Conservation (phyloP, 108 stramenopile genomes). For the Skeletonema potamos region DNA sequence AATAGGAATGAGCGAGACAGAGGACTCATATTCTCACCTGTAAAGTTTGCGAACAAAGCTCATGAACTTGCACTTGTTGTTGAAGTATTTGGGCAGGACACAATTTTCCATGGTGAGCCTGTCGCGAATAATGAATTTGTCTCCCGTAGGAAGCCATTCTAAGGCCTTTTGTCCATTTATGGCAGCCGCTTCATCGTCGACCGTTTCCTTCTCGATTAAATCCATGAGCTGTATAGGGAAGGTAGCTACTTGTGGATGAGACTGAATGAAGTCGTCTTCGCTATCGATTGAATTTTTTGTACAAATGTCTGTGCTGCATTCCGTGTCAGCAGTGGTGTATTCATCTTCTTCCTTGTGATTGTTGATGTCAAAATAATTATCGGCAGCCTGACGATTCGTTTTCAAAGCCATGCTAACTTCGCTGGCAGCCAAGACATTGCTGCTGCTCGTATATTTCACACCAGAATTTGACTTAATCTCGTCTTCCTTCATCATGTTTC, state of each 20-base stretch:
- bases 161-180: slow-evolving; percentile 10
- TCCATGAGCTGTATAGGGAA: slow-evolving; percentile 35
- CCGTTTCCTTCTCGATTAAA: slow-evolving; percentile 16
- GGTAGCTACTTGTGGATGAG: slow-evolving; percentile 5
- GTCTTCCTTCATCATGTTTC: too few species aligned
- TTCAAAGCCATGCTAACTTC: too few species aligned
- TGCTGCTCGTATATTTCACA: too few species aligned
- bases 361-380: too few species aligned
- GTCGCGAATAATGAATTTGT: slow-evolving; percentile 21
- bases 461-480: too few species aligned
- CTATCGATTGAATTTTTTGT: too few species aligned
- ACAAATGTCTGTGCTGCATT: too few species aligned
- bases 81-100: slow-evolving; percentile 22
- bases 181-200: neutral
- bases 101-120: slow-evolving; percentile 7
- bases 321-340: too few species aligned
- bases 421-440: too few species aligned
- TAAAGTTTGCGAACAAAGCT: slow-evolving; percentile 22
- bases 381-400: too few species aligned
- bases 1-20: too few species aligned
- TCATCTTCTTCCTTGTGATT: too few species aligned
- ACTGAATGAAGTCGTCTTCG: neutral
- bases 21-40: neutral
- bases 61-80: slow-evolving; percentile 25
- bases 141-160: slow-evolving; percentile 18